These are phyloP conservation scores for Trematosphaeria pertusa DNA, from an alignment of 2,329 filamentous ascomycete species.

Conservation along the genomic window DNA sequence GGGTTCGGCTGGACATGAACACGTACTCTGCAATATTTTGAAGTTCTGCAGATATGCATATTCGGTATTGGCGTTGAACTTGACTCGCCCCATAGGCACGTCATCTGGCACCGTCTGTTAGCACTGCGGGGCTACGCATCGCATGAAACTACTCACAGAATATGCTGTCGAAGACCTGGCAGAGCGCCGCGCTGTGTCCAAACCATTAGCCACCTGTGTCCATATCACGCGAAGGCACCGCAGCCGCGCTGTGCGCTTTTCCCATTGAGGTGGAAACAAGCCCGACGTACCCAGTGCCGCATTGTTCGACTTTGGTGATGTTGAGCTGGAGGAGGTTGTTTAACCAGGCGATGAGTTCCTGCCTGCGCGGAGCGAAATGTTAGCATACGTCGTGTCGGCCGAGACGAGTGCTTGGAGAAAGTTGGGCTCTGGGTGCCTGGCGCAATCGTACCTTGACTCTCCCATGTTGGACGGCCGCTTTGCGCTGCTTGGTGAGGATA, in stretches of 20 bases:
- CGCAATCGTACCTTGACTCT: constrained; percentile 64
- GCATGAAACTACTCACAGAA: constrained; percentile 64
- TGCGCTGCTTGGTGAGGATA: no score
- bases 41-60: constrained; percentile 99
- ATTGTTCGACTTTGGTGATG: constrained; percentile 98
- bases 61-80: constrained; percentile 97
- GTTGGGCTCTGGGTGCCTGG: constrained; percentile 17
- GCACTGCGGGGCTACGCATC: neutral
- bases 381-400: constrained; percentile 26
- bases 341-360: constrained; percentile 95
- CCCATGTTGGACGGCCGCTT: constrained; percentile 57
- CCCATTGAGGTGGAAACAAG: no score
- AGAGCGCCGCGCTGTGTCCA: constrained; percentile 78
- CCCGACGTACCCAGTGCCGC: constrained; percentile 84
- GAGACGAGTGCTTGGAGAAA: constrained; percentile 25
- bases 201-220: constrained; percentile 33
- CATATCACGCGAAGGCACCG: no score
- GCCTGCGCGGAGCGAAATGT: constrained; percentile 63
- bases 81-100: constrained; percentile 92
- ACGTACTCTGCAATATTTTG: constrained; percentile 96
- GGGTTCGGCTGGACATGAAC: constrained; percentile 48
- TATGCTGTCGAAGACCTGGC: constrained; percentile 98
- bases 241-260: no score
- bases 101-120: constrained; percentile 63
- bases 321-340: constrained; percentile 98